Evolutionary conservation across 2,329 filamentous ascomycete genomes (phyloP).

Genomic region (Penicillium sp.): DNA sequence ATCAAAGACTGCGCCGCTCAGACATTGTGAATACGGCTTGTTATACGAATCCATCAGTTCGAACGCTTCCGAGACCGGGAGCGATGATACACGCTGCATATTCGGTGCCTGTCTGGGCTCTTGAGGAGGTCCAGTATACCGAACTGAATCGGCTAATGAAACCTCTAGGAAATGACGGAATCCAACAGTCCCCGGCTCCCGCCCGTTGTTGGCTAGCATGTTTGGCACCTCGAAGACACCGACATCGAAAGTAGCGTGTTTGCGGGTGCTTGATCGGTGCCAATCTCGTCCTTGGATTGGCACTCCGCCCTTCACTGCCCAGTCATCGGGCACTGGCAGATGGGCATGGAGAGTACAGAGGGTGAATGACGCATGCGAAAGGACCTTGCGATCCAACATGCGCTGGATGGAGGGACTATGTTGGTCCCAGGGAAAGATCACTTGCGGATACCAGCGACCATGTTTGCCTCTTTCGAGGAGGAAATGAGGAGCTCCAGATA

Average conservation of each 20-base stretch:
- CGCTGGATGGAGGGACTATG: conserved; percentile 37
- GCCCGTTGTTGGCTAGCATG: conserved; percentile 45
- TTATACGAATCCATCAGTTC: conserved; percentile 33
- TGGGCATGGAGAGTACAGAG: conserved; percentile 43
- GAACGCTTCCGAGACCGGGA: conserved; percentile 30
- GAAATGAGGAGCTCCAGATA: conserved; percentile 44
- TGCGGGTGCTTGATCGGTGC: conserved; percentile 25
- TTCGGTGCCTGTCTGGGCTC: conserved; percentile 17
- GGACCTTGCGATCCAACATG: conserved; percentile 37
- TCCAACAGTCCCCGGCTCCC: conserved; percentile 45
- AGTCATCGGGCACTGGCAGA: conserved; percentile 39
- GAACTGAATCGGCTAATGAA: conserved; percentile 37
- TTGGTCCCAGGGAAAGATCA: conserved; percentile 43
- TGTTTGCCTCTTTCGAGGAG: conserved; percentile 41
- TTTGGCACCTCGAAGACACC: conserved; percentile 47
- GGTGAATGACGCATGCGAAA: conserved; percentile 40
- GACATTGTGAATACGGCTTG: conserved; percentile 35
- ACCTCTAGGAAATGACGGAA: conserved; percentile 47
- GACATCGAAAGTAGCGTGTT: conserved; percentile 40
- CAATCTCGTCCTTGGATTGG: conserved; percentile 24
- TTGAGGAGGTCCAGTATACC: conserved; percentile 21
- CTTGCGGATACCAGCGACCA: conserved; percentile 40
- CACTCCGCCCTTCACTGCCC: conserved; percentile 26
- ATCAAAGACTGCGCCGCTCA: conserved; percentile 33
- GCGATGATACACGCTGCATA: conserved; percentile 21